Evolutionary conservation across 768 basidiomycete genomes (phyloP), one percentile per base, ranked within the genome.

Genomic region (Termitomyces sp.): DNA sequence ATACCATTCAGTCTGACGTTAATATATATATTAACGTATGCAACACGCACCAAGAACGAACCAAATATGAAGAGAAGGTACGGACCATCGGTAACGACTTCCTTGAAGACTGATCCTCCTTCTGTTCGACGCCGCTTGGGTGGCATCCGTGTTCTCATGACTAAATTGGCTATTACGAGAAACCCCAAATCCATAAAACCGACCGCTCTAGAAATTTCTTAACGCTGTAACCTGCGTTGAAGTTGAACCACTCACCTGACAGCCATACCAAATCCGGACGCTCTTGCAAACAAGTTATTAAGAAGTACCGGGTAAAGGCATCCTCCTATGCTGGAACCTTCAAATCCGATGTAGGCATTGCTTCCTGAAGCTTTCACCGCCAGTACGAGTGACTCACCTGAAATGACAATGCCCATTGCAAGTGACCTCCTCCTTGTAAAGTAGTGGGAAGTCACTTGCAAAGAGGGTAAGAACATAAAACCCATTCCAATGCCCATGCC

Each of bases 401-500:
- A 71, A 13, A 83, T 73, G 39, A 83, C 78, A 30, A 83, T 58
- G 20, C 85, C 86, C 75, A 83, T 84, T 0, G 82, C 84, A 9
- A 84, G 59, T 0, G 79, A 77, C 42, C 84, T 70, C 49, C 74
- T 72, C 24, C 65, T 72, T 16, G 73, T 71, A 67, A 84, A 86
- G 66, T 81, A 80, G 58, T 85, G 84, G 4, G 81, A 77, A 7
- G 79, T 73, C n/a, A 84, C 72, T 15, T 79, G 76, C 27, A 83
- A 65, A 8, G 78, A 74, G 0, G 84, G 85, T 1, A 84, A 61
- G 65, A 83, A 84, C 62, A 83, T 73, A 37, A 84, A 61, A 1
- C 84, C 84, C 72, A 80, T 77, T 22, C 83, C 82, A 18, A 84
- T 67, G 0, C 85, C 85, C 73, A 80, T 78, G 0, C 80, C 83